phyloP scores from a whole-genome alignment of 768 basidiomycete genomes.

The Mycena kentingensis region DNA sequence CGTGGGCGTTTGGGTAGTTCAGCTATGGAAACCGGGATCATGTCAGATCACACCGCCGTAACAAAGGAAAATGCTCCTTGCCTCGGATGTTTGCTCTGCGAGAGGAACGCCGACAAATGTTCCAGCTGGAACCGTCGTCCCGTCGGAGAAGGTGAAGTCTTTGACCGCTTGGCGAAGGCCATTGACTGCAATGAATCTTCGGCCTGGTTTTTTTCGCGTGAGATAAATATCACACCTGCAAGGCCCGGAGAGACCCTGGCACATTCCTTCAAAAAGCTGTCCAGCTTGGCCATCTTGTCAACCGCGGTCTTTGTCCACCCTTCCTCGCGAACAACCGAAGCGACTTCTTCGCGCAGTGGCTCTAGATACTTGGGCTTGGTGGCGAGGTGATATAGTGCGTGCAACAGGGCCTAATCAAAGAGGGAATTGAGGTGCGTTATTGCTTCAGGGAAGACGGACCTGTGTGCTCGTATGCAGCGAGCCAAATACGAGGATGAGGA shows the following conservation, averaged over 20 bases:
- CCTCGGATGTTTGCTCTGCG: constrained; percentile 33
- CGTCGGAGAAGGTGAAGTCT: constrained; percentile 48
- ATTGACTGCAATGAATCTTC: constrained; percentile 11
- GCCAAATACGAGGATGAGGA: constrained; percentile 30
- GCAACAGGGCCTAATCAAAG: constrained; percentile 6
- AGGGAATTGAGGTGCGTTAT: not conserved
- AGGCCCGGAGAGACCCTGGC: constrained; percentile 26
- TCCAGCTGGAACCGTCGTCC: constrained; percentile 41
- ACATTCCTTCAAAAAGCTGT: constrained; percentile 39
- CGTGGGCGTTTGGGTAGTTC: constrained; percentile 34
- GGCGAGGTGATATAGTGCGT: constrained; percentile 31
- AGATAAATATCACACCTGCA: not conserved
- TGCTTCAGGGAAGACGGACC: not conserved
- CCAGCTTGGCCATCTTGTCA: constrained; percentile 32
- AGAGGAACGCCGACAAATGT: constrained; percentile 34
- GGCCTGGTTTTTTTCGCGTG: not conserved
- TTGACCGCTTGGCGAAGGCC: constrained; percentile 36
- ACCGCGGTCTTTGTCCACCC: constrained; percentile 34
- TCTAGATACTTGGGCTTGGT: constrained; percentile 28
- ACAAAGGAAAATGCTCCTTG: constrained; percentile 9
- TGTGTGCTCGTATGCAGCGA: constrained; percentile 20
- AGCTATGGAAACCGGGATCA: constrained; percentile 20
- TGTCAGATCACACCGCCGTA: not conserved
- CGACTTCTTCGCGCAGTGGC: constrained; percentile 34
- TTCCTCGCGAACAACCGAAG: constrained; percentile 26